phyloP scores from a whole-genome alignment of 164 flowering plant species.

The Magnolia sinica region DNA sequence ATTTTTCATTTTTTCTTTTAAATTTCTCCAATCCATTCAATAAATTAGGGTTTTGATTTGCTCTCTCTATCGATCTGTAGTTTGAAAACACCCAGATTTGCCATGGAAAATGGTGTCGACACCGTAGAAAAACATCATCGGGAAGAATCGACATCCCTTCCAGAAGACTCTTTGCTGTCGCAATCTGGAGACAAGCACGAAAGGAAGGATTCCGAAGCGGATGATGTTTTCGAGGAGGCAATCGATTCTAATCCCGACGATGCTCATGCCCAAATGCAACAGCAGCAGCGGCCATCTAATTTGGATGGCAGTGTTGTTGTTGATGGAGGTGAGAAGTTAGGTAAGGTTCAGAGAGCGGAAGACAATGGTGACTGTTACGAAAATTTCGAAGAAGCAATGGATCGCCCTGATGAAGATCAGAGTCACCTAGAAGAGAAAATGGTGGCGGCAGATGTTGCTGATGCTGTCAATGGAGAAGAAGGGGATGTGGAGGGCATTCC shows the following conservation, averaged over 20 bases:
- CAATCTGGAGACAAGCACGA: slow-evolving; percentile 26
- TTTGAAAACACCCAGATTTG: background rate
- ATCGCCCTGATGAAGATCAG: slow-evolving; percentile 17
- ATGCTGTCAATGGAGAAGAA: background rate
- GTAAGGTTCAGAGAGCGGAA: slow-evolving; percentile 9
- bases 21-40: background rate
- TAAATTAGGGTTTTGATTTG: background rate
- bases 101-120: slow-evolving; percentile 50
- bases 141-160: slow-evolving; percentile 26
- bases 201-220: slow-evolving; percentile 38
- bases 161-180: slow-evolving; percentile 24
- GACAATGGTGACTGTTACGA: slow-evolving; percentile 26
- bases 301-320: background rate
- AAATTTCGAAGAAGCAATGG: slow-evolving; percentile 46
- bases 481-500: slow-evolving; percentile 13
- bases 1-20: background rate
- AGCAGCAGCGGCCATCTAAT: slow-evolving; percentile 1
- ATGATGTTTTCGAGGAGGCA: slow-evolving; percentile 58
- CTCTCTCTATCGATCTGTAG: background rate
- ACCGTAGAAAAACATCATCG: slow-evolving; percentile 19
- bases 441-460: background rate
- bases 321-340: slow-evolving; percentile 18
- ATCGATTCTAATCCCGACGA: slow-evolving; percentile 17
- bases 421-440: background rate
- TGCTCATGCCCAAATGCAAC: background rate